A percentile compares a stretch with the other conserved stretches of the same genome.
These are phyloP conservation scores for Apiotrichum mycotoxinovorans DNA, from an alignment of 1,284 basidiomycete genomes.

Conservation along the genomic window DNA sequence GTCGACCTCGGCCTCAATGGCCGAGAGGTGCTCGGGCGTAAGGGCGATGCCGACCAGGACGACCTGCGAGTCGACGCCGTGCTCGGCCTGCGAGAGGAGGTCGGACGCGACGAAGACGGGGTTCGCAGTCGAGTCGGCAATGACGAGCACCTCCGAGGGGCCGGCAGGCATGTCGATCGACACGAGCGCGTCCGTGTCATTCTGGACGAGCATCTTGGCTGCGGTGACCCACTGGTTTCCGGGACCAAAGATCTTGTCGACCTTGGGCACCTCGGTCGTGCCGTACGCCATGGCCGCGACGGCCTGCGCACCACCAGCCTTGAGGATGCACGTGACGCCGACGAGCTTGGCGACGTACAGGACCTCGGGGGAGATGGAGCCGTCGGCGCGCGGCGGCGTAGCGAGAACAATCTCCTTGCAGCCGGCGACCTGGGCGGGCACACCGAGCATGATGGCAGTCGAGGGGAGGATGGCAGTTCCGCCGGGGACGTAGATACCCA, in stretches of 20 bases:
- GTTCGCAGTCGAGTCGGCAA: slow-evolving; percentile 81
- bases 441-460: slow-evolving; percentile 96
- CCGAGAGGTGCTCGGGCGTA: slow-evolving; percentile 59
- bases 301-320: slow-evolving; percentile 94
- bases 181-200: slow-evolving; percentile 94
- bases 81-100: slow-evolving; percentile 88
- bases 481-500: slow-evolving; percentile 96
- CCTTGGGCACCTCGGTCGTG: slow-evolving; percentile 92
- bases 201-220: slow-evolving; percentile 98
- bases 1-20: slow-evolving; percentile 83
- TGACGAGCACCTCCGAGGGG: slow-evolving; percentile 92
- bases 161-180: slow-evolving; percentile 99
- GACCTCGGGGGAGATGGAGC: slow-evolving; percentile 88
- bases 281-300: slow-evolving; percentile 97
- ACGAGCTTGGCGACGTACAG: slow-evolving; percentile 87
- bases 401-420: slow-evolving; percentile 91
- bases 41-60: slow-evolving; percentile 82
- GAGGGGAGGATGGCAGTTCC: slow-evolving; percentile 95
- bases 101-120: slow-evolving; percentile 94
- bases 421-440: slow-evolving; percentile 95
- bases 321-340: slow-evolving; percentile 81
- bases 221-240: slow-evolving; percentile 99
- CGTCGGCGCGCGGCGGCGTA: slow-evolving; percentile 87
- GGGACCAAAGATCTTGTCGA: slow-evolving; percentile 98
- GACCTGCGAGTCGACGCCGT: slow-evolving; percentile 96